A percentile compares a stretch with the other conserved stretches of the same genome.
Evolutionary conservation across 2,329 filamentous ascomycete species (phyloP).

Genomic region (Diaporthe vaccinii): DNA sequence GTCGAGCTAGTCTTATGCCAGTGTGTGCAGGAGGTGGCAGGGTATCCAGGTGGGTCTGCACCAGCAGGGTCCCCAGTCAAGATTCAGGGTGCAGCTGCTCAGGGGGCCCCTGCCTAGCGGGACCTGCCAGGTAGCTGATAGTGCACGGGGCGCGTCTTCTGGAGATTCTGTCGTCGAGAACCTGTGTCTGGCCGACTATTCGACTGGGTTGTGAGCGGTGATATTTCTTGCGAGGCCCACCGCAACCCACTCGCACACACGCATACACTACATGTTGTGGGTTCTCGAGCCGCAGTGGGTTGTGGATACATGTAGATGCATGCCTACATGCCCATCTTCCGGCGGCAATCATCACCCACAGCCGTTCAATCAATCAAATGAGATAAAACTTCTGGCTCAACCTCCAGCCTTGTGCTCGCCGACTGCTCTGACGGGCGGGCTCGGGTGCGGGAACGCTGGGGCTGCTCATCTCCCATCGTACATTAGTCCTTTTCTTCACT

Average conservation of each 20-base stretch:
- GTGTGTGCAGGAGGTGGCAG: slow-evolving; percentile 37
- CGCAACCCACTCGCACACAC: slow-evolving; percentile 13
- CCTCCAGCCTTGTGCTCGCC: slow-evolving; percentile 12
- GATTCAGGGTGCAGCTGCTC: slow-evolving; percentile 25
- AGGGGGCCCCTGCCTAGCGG: slow-evolving; percentile 33
- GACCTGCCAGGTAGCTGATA: slow-evolving; percentile 36
- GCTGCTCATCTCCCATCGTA: slow-evolving; percentile 29
- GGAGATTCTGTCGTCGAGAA: slow-evolving; percentile 27
- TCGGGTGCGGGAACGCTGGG: neutral
- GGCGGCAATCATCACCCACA: neutral
- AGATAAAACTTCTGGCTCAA: slow-evolving; percentile 20
- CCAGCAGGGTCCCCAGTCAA: slow-evolving; percentile 18
- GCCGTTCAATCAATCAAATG: slow-evolving; percentile 4
- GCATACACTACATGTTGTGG: slow-evolving; percentile 2
- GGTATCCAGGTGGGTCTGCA: slow-evolving; percentile 11
- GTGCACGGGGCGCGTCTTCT: slow-evolving; percentile 37
- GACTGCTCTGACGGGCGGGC: neutral
- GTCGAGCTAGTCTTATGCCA: slow-evolving; percentile 41
- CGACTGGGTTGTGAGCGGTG: slow-evolving; percentile 20
- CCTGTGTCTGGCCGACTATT: neutral
- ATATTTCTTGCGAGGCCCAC: slow-evolving; percentile 18
- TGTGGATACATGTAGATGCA: neutral
- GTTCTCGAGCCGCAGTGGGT: slow-evolving; percentile 22
- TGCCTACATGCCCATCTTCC: slow-evolving; percentile 12
- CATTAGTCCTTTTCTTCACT: slow-evolving; percentile 5